These are phyloP conservation scores for Suillus luteus DNA, from an alignment of 768 basidiomycete genomes.

Conservation along the genomic window DNA sequence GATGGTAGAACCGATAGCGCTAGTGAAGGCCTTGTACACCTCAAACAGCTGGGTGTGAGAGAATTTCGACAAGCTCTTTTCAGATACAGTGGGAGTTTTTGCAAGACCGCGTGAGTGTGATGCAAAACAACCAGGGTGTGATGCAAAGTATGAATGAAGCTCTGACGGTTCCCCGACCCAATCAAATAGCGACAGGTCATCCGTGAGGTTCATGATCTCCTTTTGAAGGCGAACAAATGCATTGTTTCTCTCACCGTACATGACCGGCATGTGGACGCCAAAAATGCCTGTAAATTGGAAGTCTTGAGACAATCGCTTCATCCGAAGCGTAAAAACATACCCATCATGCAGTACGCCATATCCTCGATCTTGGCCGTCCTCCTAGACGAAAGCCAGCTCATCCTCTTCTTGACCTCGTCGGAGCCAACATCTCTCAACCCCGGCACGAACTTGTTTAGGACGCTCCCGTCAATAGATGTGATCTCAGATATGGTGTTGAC, in stretches of 20 bases:
- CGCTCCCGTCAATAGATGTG: constrained; percentile 18
- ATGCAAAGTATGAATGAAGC: constrained; percentile 29
- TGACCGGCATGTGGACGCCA: constrained; percentile 29
- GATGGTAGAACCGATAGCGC: constrained; percentile 18
- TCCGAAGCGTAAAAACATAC: constrained; percentile 11
- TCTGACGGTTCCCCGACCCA: constrained; percentile 29
- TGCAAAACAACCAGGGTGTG: constrained; percentile 25
- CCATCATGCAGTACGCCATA: constrained; percentile 31
- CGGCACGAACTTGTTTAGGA: constrained; percentile 25
- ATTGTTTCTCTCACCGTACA: constrained; percentile 27
- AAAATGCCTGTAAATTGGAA: constrained; percentile 23
- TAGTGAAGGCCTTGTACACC: constrained; percentile 8
- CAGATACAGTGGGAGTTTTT: background rate
- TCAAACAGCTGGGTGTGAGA: constrained; percentile 7
- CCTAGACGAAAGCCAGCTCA: constrained; percentile 31
- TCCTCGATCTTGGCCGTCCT: constrained; percentile 33
- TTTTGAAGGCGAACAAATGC: constrained; percentile 30
- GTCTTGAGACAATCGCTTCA: constrained; percentile 6
- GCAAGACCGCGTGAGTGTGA: background rate
- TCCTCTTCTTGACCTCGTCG: constrained; percentile 25
- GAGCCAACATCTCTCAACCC: constrained; percentile 18
- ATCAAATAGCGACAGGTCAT: constrained; percentile 30
- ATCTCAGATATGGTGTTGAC: constrained; percentile 19
- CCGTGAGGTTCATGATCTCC: constrained; percentile 30
- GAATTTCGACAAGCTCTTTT: background rate